phyloP scores from a whole-genome alignment of 2,329 filamentous ascomycete genomes.

The Hawksworthiomyces lignivorus region DNA sequence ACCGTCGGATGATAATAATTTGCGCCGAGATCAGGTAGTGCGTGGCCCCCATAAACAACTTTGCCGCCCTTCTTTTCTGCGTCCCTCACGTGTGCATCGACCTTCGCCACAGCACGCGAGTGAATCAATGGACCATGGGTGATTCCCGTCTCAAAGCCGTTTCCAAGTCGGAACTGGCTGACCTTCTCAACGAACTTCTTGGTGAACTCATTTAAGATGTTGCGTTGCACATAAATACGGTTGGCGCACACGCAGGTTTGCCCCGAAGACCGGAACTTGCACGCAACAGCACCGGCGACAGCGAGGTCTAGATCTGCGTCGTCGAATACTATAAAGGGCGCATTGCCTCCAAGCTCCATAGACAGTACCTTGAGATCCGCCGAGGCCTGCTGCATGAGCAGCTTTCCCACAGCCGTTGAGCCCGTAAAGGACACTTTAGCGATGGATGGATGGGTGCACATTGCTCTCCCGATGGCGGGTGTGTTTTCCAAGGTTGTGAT shows the following conservation, averaged over 20 bases:
- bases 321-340: slow-evolving; percentile 56
- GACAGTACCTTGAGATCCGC: slow-evolving; percentile 61
- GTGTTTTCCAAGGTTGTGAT: slow-evolving; percentile 36
- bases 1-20: slow-evolving; percentile 69
- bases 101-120: slow-evolving; percentile 25
- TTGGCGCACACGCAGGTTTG: slow-evolving; percentile 60
- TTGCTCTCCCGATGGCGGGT: slow-evolving; percentile 32
- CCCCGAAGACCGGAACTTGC: slow-evolving; percentile 43
- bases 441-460: slow-evolving; percentile 34
- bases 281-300: slow-evolving; percentile 24
- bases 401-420: slow-evolving; percentile 56
- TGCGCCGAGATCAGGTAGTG: slow-evolving; percentile 43
- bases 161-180: slow-evolving; percentile 14
- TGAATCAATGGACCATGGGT: slow-evolving; percentile 30
- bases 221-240: slow-evolving; percentile 53
- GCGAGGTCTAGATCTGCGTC: slow-evolving; percentile 60
- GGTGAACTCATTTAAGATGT: slow-evolving; percentile 51
- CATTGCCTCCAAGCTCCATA: slow-evolving; percentile 65
- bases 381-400: slow-evolving; percentile 55
- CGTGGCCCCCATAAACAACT: slow-evolving; percentile 39
- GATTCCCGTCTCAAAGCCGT: slow-evolving; percentile 20
- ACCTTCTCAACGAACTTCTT: slow-evolving; percentile 31
- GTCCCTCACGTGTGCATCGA: slow-evolving; percentile 19
- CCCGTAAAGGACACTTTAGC: slow-evolving; percentile 71
- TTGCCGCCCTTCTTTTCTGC: slow-evolving; percentile 17